Percentiles rank a stretch among this genome's conserved stretches.
Conservation (phyloP, 164 flowering plant species). For the Taxillus chinensis region DNA sequence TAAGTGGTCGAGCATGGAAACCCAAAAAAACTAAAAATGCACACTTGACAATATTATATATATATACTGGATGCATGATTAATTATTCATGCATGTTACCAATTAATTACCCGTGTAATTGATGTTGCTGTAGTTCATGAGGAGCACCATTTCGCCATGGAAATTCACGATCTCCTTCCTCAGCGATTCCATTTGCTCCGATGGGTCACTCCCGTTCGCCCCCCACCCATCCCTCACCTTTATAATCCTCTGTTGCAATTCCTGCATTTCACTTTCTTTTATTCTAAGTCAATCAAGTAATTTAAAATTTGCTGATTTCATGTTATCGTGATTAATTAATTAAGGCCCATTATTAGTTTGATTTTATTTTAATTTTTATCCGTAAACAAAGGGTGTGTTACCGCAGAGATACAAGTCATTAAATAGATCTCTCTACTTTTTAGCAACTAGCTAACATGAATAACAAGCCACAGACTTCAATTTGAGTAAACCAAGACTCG, state of each 20-base stretch:
- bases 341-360: too few species aligned
- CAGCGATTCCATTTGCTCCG: conserved; percentile 47
- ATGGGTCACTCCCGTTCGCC: conserved; percentile 34
- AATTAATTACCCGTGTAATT: conserved; percentile 87
- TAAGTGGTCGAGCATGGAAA: neutral
- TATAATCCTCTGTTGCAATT: conserved; percentile 54
- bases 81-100: neutral
- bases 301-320: neutral
- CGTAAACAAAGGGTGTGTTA: too few species aligned
- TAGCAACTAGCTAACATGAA: too few species aligned
- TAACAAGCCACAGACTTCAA: too few species aligned
- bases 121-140: conserved; percentile 68
- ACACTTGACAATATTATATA: neutral
- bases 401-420: too few species aligned
- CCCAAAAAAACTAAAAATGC: neutral
- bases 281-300: too few species aligned
- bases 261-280: conserved; percentile 26
- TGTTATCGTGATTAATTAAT: too few species aligned
- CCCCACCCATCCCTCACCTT: conserved; percentile 33
- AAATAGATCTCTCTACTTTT: too few species aligned
- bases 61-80: too few species aligned
- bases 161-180: conserved; percentile 70
- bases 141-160: conserved; percentile 89
- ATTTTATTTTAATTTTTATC: too few species aligned
- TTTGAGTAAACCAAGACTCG: too few species aligned